Conservation (phyloP, 148 eudicot species). For the Tetragonia tetragonoides region DNA sequence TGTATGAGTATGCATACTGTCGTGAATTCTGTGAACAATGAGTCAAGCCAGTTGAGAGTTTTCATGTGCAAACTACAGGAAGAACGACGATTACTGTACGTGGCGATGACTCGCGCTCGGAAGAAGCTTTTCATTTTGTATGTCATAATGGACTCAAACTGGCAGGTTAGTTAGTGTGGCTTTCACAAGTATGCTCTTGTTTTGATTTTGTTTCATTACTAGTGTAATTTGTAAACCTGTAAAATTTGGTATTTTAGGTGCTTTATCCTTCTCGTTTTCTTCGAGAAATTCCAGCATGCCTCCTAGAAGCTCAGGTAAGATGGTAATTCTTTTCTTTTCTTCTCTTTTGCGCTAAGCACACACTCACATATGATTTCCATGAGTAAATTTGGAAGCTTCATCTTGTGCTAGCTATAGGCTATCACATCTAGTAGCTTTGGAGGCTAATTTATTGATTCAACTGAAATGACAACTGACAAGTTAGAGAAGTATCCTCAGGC, state of each 20-base stretch:
- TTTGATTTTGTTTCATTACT: background rate
- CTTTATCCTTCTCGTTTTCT: constrained; percentile 93
- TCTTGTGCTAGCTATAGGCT: background rate
- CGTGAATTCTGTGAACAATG: background rate
- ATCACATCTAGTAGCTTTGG: background rate
- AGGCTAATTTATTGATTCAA: background rate
- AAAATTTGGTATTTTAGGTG: constrained; percentile 44
- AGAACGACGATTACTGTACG: constrained; percentile 84
- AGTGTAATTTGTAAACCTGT: background rate
- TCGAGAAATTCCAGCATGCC: constrained; percentile 73
- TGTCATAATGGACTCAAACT: constrained; percentile 74
- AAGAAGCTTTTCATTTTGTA: constrained; percentile 74
- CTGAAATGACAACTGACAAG: too few species aligned
- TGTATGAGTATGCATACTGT: background rate
- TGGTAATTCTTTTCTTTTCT: background rate
- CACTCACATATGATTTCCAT: background rate
- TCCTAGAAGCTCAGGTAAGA: constrained; percentile 61
- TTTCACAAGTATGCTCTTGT: constrained; percentile 7
- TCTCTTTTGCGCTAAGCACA: background rate
- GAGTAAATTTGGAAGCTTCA: background rate
- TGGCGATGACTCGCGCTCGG: constrained; percentile 97
- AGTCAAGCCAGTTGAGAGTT: background rate
- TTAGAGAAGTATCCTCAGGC: too few species aligned
- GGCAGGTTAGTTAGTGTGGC: constrained; percentile 61
- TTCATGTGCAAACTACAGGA: constrained; percentile 44